These are phyloP conservation scores for Coelastrella sp. DNA, from an alignment of 139 green algal species.

Conservation along the genomic window DNA sequence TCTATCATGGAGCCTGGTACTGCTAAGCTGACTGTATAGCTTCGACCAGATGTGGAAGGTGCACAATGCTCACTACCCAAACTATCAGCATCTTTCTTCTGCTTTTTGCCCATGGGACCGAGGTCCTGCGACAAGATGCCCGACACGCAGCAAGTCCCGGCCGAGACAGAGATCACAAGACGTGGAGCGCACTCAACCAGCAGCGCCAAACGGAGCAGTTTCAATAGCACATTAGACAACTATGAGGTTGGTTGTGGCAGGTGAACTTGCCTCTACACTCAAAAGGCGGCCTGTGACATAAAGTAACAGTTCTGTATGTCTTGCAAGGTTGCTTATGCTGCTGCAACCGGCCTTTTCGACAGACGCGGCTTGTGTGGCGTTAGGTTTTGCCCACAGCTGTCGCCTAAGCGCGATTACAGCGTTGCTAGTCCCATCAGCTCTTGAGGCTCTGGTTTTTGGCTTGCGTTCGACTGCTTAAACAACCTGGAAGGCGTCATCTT, in stretches of 20 bases:
- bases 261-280: background rate
- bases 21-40: slow-evolving; percentile 80
- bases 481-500: too few species aligned
- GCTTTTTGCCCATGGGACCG: background rate
- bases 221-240: too few species aligned
- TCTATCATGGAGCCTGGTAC: slow-evolving; percentile 84
- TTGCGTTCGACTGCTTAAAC: too few species aligned
- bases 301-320: background rate
- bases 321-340: background rate
- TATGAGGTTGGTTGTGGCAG: too few species aligned
- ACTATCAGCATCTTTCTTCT: background rate
- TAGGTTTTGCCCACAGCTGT: background rate
- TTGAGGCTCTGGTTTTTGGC: too few species aligned
- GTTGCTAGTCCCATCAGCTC: too few species aligned
- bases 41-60: slow-evolving; percentile 31
- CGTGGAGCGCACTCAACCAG: too few species aligned
- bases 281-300: slow-evolving; percentile 12
- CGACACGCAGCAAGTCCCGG: too few species aligned
- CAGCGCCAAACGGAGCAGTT: too few species aligned
- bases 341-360: background rate
- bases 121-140: too few species aligned
- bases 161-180: too few species aligned
- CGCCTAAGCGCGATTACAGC: background rate
- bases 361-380: background rate
- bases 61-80: background rate